These are phyloP conservation scores for Inonotus obliquus DNA, from an alignment of 1,284 basidiomycete species.

Conservation along the genomic window DNA sequence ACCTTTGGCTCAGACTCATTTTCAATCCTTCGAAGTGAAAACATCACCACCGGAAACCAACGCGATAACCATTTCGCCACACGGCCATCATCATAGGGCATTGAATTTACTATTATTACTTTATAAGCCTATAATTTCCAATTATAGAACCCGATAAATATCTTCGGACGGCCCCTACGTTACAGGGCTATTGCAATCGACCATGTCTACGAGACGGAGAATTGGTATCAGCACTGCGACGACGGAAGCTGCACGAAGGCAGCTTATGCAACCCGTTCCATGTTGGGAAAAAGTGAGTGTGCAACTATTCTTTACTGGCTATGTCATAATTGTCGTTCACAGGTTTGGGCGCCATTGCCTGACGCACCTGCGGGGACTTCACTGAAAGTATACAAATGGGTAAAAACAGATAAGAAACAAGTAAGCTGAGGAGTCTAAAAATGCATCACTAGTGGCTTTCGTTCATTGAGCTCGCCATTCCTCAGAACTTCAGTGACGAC, in stretches of 20 bases:
- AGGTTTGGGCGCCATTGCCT: conserved; percentile 52
- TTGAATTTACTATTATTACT: too few species aligned
- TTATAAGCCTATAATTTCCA: too few species aligned
- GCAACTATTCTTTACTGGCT: neutral
- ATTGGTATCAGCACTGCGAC: conserved; percentile 71
- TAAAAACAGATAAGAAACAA: conserved; percentile 68
- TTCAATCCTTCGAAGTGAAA: neutral
- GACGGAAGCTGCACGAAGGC: conserved; percentile 71
- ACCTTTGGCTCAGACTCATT: conserved; percentile 6
- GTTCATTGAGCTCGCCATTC: neutral
- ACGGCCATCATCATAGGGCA: neutral
- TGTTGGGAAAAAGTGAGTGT: conserved; percentile 60
- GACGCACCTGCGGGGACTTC: conserved; percentile 47
- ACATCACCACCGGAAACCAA: conserved; percentile 12
- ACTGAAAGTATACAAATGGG: conserved; percentile 67
- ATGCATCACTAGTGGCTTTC: neutral
- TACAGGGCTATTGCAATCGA: neutral
- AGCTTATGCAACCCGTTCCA: conserved; percentile 75
- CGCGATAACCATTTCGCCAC: conserved; percentile 17
- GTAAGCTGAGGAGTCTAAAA: conserved; percentile 34
- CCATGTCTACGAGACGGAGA: conserved; percentile 64
- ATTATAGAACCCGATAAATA: too few species aligned
- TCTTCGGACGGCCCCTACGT: too few species aligned
- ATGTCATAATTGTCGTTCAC: neutral
- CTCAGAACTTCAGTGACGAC: conserved; percentile 75